Conservation (phyloP, 108 stramenopile genomes). For the Cyclotella sp. region DNA sequence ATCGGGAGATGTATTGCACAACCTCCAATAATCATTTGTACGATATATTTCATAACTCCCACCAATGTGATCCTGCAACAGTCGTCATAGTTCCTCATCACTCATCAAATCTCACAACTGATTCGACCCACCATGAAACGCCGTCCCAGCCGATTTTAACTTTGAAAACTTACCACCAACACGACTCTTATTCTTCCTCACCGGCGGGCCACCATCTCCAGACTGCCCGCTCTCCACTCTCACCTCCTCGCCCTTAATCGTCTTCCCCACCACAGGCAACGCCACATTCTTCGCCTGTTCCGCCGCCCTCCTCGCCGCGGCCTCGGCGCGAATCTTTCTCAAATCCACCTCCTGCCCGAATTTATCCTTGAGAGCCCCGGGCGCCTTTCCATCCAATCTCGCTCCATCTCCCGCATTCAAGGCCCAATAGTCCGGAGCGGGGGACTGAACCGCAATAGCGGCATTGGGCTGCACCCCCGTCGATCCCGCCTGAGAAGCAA, state of each 20-base stretch:
- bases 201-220: slow-evolving; percentile 38
- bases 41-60: background rate
- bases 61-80: background rate
- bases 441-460: slow-evolving; percentile 74
- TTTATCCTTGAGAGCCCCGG: slow-evolving; percentile 74
- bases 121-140: slow-evolving; percentile 71
- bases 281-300: slow-evolving; percentile 51
- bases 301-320: slow-evolving; percentile 70
- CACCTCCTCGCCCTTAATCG: slow-evolving; percentile 47
- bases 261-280: slow-evolving; percentile 63
- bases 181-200: slow-evolving; percentile 76
- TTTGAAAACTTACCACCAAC: slow-evolving; percentile 80
- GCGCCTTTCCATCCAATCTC: slow-evolving; percentile 82
- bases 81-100: background rate
- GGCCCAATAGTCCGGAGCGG: slow-evolving; percentile 89
- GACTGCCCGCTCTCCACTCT: slow-evolving; percentile 24
- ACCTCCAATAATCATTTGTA: background rate
- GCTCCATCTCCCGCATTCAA: slow-evolving; percentile 81
- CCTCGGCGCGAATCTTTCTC: slow-evolving; percentile 76
- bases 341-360: slow-evolving; percentile 82
- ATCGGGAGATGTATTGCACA: too few relatives aligned
- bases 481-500: slow-evolving; percentile 76
- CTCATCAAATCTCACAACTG: slow-evolving; percentile 22
- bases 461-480: slow-evolving; percentile 91
- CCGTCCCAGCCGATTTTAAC: slow-evolving; percentile 59